Conservation (phyloP, 2,329 filamentous ascomycete species). For the Diaporthe humulicola region DNA sequence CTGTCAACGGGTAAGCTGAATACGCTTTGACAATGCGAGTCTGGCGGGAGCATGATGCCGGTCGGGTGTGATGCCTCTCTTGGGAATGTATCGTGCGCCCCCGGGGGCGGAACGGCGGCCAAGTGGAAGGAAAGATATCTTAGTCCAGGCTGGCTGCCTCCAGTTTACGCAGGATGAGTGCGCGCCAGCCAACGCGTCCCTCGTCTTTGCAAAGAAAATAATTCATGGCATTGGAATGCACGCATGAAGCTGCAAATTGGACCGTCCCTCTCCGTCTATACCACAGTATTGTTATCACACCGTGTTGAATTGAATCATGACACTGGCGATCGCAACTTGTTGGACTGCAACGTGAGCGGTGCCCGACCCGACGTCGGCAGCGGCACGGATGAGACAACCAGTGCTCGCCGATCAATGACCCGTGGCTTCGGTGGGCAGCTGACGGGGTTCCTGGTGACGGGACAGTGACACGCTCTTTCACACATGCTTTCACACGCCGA, state of each 20-base stretch:
- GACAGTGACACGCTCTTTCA: background rate
- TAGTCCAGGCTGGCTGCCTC: background rate
- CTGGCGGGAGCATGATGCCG: slow-evolving; percentile 17
- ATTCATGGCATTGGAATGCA: background rate
- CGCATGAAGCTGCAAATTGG: slow-evolving; percentile 6
- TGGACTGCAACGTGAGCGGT: slow-evolving; percentile 18
- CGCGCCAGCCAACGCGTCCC: slow-evolving; percentile 11
- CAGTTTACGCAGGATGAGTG: background rate
- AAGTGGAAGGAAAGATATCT: slow-evolving; percentile 7
- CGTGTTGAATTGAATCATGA: slow-evolving; percentile 25
- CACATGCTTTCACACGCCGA: background rate
- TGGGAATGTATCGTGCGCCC: slow-evolving; percentile 6
- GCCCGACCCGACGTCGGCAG: slow-evolving; percentile 29
- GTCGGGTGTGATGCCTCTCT: slow-evolving; percentile 19
- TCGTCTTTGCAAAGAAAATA: background rate
- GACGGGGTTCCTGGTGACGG: background rate
- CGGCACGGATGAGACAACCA: background rate
- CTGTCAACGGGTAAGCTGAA: background rate
- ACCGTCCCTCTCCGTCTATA: background rate
- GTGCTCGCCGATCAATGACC: slow-evolving; percentile 12
- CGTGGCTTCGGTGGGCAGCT: background rate
- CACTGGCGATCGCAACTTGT: slow-evolving; percentile 23
- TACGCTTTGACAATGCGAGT: slow-evolving; percentile 8
- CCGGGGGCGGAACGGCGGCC: slow-evolving; percentile 2
- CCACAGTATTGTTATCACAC: slow-evolving; percentile 27